Evolutionary conservation across 805 yeast species (phyloP).

Genomic region (Sugiyamaella smithiae): DNA sequence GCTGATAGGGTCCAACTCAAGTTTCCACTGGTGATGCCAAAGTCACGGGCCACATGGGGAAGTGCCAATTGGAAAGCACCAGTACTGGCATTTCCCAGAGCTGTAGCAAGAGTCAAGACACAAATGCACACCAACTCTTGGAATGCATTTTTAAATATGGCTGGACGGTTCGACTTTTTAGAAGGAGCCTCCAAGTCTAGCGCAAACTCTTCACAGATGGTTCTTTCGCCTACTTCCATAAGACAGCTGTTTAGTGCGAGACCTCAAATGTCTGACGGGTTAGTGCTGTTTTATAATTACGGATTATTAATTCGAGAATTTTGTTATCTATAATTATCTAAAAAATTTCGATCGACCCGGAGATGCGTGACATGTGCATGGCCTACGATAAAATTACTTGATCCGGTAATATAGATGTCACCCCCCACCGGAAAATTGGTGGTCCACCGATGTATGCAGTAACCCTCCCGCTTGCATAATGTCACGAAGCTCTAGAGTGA

Average conservation of each 20-base stretch:
- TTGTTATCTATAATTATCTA: too few relatives aligned
- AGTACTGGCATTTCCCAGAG: conserved; percentile 12
- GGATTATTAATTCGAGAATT: too few relatives aligned
- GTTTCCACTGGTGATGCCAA: conserved; percentile 40
- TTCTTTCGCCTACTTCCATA: too few relatives aligned
- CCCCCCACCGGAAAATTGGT: conserved; percentile 5
- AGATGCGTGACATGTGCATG: neutral
- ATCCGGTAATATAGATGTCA: neutral
- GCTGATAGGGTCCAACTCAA: conserved; percentile 46
- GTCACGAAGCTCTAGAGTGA: conserved; percentile 3
- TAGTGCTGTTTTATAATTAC: too few relatives aligned
- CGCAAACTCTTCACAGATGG: too few relatives aligned
- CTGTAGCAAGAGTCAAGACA: conserved; percentile 15
- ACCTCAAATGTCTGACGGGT: too few relatives aligned
- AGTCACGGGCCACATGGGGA: conserved; percentile 36
- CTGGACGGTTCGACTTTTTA: conserved; percentile 11
- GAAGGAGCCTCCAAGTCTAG: conserved; percentile 1
- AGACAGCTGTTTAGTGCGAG: too few relatives aligned
- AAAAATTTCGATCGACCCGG: neutral
- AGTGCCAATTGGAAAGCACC: conserved; percentile 40
- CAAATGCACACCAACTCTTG: conserved; percentile 9
- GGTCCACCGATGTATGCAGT: neutral
- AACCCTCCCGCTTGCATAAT: conserved; percentile 3
- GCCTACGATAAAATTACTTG: neutral
- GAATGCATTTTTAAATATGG: conserved; percentile 3